Percentiles rank a stretch among this genome's conserved stretches.
Evolutionary conservation across 805 yeast genomes (phyloP).

Genomic region (Ogataea glucozyma): DNA sequence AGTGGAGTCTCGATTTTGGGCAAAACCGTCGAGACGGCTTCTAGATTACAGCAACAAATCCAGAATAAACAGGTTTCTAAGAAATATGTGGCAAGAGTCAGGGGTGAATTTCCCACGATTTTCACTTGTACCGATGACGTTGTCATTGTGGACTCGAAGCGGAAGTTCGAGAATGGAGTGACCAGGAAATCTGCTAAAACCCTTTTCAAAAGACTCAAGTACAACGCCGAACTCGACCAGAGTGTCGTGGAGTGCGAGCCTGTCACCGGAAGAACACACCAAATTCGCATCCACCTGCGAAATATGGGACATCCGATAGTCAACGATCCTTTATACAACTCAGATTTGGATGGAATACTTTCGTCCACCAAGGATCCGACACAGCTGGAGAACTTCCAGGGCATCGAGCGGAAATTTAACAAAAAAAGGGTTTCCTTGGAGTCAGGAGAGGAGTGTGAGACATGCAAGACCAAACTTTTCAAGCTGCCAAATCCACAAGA

Average conservation of each 20-base stretch:
- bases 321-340: slow-evolving; percentile 37
- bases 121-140: slow-evolving; percentile 41
- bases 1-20: slow-evolving; percentile 53
- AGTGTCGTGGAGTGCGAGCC: slow-evolving; percentile 52
- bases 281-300: slow-evolving; percentile 55
- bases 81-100: slow-evolving; percentile 47
- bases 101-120: slow-evolving; percentile 42
- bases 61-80: slow-evolving; percentile 37
- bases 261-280: slow-evolving; percentile 56
- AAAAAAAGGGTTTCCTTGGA: slow-evolving; percentile 22
- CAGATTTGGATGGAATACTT: slow-evolving; percentile 11
- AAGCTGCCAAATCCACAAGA: slow-evolving; percentile 33
- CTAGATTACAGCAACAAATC: slow-evolving; percentile 36
- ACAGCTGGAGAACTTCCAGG: slow-evolving; percentile 11
- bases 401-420: slow-evolving; percentile 14
- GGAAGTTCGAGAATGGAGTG: slow-evolving; percentile 27
- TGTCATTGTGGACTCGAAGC: slow-evolving; percentile 33
- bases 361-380: slow-evolving; percentile 13
- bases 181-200: slow-evolving; percentile 26
- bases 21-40: slow-evolving; percentile 38
- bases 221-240: slow-evolving; percentile 32
- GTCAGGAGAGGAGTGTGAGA: slow-evolving; percentile 32
- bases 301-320: slow-evolving; percentile 42
- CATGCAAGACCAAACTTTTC: slow-evolving; percentile 38
- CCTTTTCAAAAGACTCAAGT: slow-evolving; percentile 31